Evolutionary conservation across 495 filamentous ascomycete genomes (phyloP), one percentile per base, ranked within the genome.

Genomic region (Xylaria acuta): DNA sequence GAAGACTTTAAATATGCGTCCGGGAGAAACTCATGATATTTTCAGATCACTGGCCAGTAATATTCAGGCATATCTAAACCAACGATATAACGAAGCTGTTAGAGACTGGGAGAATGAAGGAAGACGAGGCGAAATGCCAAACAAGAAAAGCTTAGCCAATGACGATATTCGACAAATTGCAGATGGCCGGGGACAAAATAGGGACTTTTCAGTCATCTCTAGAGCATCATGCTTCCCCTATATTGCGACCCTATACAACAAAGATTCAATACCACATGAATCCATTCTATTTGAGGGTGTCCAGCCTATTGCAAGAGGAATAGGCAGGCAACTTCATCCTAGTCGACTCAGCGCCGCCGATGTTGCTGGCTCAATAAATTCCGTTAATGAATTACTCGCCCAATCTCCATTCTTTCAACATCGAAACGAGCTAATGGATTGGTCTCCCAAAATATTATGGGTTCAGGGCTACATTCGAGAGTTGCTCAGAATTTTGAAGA

Each of bases 191-290:
- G 30, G 22, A 5, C 18, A 38, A 1, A 38, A 38, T 22, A 8
- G 7, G 2, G n/a, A 64, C 8, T 64, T 25, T 5, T 16, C 60
- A 9, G 16, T 64, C 9, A 16, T 43, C 14, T 20, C 36, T 3
- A 64, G 38, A 43, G 36, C 60, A 18, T 64, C 60, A 16, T 64
- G 60, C 20, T 64, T 64, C 22, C 60, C 60, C 1, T 43, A 43
- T 14, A 34, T 64, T 5, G 60, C 22, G 0, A 38, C 32, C 11
- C 36, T 62, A 0, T 5, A 14, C 20, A 1, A 2, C 11, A 14
- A 8, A 38, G 3, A 12, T 25, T 7, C 22, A 9, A 25, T 40
- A 36, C 1, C 4, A 8, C 20, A 2, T 41, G 18, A 2, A 16
- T 4, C 3, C 38, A n/a, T 63, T 40, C 22, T 63, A 27, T 36